Conservation (phyloP, 2,329 filamentous ascomycete species). For the Fusarium sp. region DNA sequence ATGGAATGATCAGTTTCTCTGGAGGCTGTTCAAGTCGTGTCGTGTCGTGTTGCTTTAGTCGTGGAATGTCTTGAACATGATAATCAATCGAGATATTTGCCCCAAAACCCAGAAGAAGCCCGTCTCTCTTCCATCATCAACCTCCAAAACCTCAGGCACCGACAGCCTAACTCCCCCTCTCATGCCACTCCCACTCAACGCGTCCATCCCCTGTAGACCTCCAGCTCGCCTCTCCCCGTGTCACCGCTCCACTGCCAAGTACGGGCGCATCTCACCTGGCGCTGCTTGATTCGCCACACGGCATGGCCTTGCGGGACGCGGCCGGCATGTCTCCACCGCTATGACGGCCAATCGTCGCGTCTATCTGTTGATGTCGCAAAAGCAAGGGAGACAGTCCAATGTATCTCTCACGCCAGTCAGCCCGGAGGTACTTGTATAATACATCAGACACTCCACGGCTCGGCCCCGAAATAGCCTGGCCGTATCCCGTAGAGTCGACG, state of each 20-base stretch:
- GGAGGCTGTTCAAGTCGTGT: neutral
- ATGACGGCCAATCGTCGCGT: slow-evolving; percentile 40
- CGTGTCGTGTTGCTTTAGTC: neutral
- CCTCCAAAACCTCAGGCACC: slow-evolving; percentile 26
- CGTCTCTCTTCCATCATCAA: neutral
- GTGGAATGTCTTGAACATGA: neutral
- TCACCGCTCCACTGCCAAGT: slow-evolving; percentile 26
- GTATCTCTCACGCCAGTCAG: neutral
- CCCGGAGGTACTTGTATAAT: neutral
- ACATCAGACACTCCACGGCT: neutral
- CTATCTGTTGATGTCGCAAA: slow-evolving; percentile 22
- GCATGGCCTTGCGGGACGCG: slow-evolving; percentile 33
- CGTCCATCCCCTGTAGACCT: slow-evolving; percentile 2
- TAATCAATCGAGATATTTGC: neutral
- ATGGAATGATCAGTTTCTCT: slow-evolving; percentile 1
- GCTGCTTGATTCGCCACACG: slow-evolving; percentile 25
- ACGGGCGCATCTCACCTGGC: neutral
- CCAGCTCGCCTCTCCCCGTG: neutral
- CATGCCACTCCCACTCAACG: slow-evolving; percentile 17
- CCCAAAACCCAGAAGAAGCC: neutral
- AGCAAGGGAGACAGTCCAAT: slow-evolving; percentile 36
- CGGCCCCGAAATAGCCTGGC: slow-evolving; percentile 1
- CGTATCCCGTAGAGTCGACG: neutral
- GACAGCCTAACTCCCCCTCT: slow-evolving; percentile 8
- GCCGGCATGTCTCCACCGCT: slow-evolving; percentile 23